Evolutionary conservation across 1,284 basidiomycete genomes (phyloP).

Genomic region (Phlebopus sp.): DNA sequence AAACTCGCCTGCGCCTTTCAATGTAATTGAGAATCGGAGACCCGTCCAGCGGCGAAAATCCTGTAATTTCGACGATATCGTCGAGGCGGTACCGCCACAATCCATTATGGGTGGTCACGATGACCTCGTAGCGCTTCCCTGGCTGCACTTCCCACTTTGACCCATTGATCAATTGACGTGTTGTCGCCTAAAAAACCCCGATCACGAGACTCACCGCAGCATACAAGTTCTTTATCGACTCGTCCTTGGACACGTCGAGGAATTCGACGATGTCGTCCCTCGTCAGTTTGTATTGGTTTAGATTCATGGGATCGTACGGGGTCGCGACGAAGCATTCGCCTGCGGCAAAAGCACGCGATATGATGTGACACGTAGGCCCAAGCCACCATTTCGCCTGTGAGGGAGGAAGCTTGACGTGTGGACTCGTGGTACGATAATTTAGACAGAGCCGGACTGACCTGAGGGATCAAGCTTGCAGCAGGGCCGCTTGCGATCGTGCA

Average conservation of each 20-base stretch:
- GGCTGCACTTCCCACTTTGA: constrained; percentile 2
- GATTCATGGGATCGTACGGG: background rate
- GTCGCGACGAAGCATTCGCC: constrained; percentile 2
- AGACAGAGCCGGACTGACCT: background rate
- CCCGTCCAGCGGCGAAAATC: constrained; percentile 4
- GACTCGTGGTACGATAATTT: background rate
- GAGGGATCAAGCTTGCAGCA: constrained; percentile 1
- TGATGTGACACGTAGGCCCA: constrained; percentile 1
- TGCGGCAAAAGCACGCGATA: background rate
- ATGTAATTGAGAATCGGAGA: constrained; percentile 2
- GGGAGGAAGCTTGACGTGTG: background rate
- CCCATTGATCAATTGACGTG: background rate
- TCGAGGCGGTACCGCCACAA: constrained; percentile 4
- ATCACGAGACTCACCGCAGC: background rate
- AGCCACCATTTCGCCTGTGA: constrained; percentile 2
- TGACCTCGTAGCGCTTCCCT: constrained; percentile 1
- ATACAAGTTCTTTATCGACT: background rate
- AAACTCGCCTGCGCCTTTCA: constrained; percentile 3
- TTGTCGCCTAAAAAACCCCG: background rate
- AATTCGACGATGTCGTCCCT: constrained; percentile 4
- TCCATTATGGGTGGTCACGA: constrained; percentile 1
- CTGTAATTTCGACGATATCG: background rate
- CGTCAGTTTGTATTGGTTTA: constrained; percentile 6
- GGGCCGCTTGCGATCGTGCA: constrained; percentile 2
- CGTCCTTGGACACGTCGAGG: constrained; percentile 2